Evolutionary conservation across 495 filamentous ascomycete species (phyloP).

Genomic region (Darksidea phi): DNA sequence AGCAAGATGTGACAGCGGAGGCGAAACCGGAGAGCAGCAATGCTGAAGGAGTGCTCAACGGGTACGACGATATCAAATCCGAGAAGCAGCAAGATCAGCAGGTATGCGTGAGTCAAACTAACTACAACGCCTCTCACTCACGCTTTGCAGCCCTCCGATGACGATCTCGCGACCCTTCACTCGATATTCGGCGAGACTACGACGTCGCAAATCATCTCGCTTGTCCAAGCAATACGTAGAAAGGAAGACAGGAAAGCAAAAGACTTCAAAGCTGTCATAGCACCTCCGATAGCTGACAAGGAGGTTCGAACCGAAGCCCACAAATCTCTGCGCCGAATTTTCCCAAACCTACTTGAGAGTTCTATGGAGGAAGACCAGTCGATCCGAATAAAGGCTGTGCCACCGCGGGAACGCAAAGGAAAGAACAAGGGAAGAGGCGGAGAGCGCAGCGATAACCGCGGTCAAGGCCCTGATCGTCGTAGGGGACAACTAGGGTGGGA

Average conservation of each 20-base stretch:
- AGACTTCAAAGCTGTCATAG: conserved; percentile 42
- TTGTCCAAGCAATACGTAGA: conserved; percentile 35
- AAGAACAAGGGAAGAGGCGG: conserved; percentile 11
- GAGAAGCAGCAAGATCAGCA: too few species aligned
- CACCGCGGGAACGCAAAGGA: conserved; percentile 32
- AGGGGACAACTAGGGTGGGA: conserved; percentile 53
- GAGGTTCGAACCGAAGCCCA: conserved; percentile 64
- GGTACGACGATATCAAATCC: neutral
- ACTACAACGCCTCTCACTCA: neutral
- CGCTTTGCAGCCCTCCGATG: conserved; percentile 20
- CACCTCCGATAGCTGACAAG: conserved; percentile 55
- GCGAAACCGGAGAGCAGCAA: conserved; percentile 5
- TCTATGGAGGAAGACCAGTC: conserved; percentile 56
- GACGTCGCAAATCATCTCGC: conserved; percentile 29
- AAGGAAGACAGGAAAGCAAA: conserved; percentile 42
- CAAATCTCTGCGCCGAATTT: conserved; percentile 64
- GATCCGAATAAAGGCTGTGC: conserved; percentile 57
- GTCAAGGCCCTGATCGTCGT: conserved; percentile 5
- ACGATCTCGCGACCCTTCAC: conserved; percentile 32
- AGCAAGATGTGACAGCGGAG: conserved; percentile 16
- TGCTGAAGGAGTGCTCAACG: neutral
- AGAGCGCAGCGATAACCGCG: conserved; percentile 30
- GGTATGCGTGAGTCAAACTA: too few species aligned
- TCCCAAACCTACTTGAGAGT: conserved; percentile 65
- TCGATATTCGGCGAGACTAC: conserved; percentile 40